A percentile compares a stretch with the other conserved stretches of the same genome.
These are phyloP conservation scores for Diplocarpon rosae DNA, from an alignment of 2,329 filamentous ascomycete species.

Conservation along the genomic window DNA sequence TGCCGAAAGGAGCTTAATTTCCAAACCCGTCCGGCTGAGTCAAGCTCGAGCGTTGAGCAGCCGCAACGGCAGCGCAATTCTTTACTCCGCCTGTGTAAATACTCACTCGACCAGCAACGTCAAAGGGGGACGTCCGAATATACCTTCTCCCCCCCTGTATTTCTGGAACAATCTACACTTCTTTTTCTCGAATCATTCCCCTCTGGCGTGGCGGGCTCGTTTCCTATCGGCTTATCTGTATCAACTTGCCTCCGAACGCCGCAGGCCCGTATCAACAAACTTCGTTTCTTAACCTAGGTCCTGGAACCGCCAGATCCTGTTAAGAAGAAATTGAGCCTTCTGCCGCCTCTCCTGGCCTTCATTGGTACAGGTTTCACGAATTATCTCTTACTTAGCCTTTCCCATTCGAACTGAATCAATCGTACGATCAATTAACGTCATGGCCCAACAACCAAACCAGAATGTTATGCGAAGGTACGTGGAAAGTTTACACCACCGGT, in stretches of 20 bases:
- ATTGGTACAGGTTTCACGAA: conserved; percentile 17
- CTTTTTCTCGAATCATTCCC: not conserved
- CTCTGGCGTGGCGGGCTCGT: not conserved
- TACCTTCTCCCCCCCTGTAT: not conserved
- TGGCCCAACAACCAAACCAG: conserved; percentile 27
- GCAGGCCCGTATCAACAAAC: conserved; percentile 19
- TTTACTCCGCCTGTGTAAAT: not conserved
- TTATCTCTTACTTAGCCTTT: conserved; percentile 2
- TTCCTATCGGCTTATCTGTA: conserved; percentile 16
- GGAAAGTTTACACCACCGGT: not conserved
- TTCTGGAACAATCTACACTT: not conserved
- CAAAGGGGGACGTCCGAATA: not conserved
- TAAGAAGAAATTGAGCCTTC: conserved; percentile 5
- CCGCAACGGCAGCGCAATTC: not conserved
- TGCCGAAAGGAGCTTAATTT: conserved; percentile 2
- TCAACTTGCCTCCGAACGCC: conserved; percentile 11
- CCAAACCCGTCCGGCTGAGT: conserved; percentile 16
- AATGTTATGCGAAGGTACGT: conserved; percentile 36
- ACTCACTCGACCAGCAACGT: not conserved
- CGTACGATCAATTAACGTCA: conserved; percentile 13
- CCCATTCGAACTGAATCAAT: conserved; percentile 3
- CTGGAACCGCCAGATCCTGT: conserved; percentile 2
- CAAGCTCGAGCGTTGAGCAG: conserved; percentile 1
- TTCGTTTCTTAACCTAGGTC: conserved; percentile 1
- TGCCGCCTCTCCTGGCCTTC: conserved; percentile 11